phyloP scores from a whole-genome alignment of 495 filamentous ascomycete genomes.

The Hypoxylon fragiforme region DNA sequence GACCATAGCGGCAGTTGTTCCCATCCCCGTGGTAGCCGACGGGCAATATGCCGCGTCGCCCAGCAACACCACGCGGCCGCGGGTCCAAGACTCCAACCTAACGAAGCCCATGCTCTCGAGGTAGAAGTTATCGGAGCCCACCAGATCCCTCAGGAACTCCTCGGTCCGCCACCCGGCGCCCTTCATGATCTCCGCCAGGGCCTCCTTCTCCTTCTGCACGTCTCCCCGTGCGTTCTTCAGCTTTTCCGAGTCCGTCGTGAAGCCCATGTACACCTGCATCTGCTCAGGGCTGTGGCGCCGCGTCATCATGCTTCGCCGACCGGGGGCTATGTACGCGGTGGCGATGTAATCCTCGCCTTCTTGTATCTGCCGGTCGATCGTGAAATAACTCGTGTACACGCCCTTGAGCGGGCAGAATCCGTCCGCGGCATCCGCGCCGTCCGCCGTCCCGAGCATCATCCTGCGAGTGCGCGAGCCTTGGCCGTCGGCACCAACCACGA shows the following conservation, averaged over 20 bases:
- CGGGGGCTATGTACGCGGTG: slow-evolving; percentile 39
- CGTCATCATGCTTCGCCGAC: slow-evolving; percentile 42
- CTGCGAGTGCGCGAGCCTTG: slow-evolving; percentile 46
- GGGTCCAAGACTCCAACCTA: slow-evolving; percentile 43
- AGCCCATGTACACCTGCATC: slow-evolving; percentile 46
- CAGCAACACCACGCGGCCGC: slow-evolving; percentile 48
- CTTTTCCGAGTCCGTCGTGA: slow-evolving; percentile 29
- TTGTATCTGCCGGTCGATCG: slow-evolving; percentile 36
- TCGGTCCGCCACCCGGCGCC: slow-evolving; percentile 51
- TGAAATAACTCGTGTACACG: slow-evolving; percentile 46
- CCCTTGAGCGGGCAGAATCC: slow-evolving; percentile 34
- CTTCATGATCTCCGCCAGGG: slow-evolving; percentile 41
- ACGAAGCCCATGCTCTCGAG: slow-evolving; percentile 49
- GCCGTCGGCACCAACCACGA: slow-evolving; percentile 57
- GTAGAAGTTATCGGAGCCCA: slow-evolving; percentile 53
- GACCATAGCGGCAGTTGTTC: slow-evolving; percentile 49
- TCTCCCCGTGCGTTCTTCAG: slow-evolving; percentile 38
- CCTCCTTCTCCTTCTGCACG: slow-evolving; percentile 45
- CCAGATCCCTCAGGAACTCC: slow-evolving; percentile 44
- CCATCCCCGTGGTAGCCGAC: slow-evolving; percentile 52
- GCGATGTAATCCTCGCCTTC: slow-evolving; percentile 43
- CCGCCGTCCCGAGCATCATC: slow-evolving; percentile 39
- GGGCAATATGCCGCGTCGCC: slow-evolving; percentile 59
- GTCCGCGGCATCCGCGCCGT: slow-evolving; percentile 23
- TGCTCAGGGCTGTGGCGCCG: slow-evolving; percentile 42